Conservation (phyloP, 495 filamentous ascomycete genomes). For the Gamarada debralockiae region DNA sequence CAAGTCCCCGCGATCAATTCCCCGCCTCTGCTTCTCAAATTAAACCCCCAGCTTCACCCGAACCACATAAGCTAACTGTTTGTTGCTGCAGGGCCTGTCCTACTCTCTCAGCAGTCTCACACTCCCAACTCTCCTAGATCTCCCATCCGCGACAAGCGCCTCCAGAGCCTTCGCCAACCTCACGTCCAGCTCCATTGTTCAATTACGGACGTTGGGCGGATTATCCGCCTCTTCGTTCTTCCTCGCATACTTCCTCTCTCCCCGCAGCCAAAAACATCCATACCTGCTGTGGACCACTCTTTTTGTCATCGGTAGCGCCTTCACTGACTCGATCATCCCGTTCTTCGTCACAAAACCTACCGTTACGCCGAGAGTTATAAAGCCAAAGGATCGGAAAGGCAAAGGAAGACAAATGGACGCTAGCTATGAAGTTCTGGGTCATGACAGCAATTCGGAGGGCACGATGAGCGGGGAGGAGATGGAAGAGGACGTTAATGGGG, state of each 20-base stretch:
- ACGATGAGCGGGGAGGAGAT: conserved; percentile 36
- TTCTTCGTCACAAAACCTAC: conserved; percentile 28
- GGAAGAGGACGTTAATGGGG: conserved; percentile 68
- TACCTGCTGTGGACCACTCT: conserved; percentile 78
- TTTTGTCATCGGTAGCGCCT: conserved; percentile 51
- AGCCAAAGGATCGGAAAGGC: conserved; percentile 22
- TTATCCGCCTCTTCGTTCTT: conserved; percentile 61
- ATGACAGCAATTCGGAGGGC: conserved; percentile 41
- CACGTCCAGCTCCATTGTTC: conserved; percentile 51
- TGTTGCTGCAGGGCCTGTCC: conserved; percentile 65
- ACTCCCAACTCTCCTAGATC: conserved; percentile 70
- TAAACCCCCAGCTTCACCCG: not conserved
- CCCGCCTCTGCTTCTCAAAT: conserved; percentile 12
- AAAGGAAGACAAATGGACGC: conserved; percentile 43
- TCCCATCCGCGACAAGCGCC: conserved; percentile 67
- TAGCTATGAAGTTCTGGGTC: conserved; percentile 63
- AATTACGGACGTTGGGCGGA: conserved; percentile 56
- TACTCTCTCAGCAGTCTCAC: conserved; percentile 71
- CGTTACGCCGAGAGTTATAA: conserved; percentile 25
- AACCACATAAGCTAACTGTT: not conserved
- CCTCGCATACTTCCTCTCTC: conserved; percentile 70
- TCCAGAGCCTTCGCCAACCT: conserved; percentile 61
- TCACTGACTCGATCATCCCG: conserved; percentile 49
- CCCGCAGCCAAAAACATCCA: conserved; percentile 66
- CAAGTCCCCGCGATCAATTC: conserved; percentile 29